Evolutionary conservation across 192 early-diverging fungal genomes (phyloP).

Genomic region (Entomortierella chlamydospora): DNA sequence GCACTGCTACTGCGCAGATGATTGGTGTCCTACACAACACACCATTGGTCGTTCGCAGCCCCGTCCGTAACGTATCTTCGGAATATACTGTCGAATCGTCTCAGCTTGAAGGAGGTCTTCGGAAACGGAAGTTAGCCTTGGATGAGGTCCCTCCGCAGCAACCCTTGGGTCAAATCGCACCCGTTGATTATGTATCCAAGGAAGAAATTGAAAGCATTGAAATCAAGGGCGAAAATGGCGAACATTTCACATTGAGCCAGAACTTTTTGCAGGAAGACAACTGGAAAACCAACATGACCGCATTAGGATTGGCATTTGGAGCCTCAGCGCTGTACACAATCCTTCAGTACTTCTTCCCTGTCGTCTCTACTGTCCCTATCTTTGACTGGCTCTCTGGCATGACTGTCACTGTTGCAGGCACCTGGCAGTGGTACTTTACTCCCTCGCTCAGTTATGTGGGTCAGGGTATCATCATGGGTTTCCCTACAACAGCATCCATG

Average conservation of each 20-base stretch:
- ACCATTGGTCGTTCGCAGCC: slow-evolving; percentile 59
- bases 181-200: slow-evolving; percentile 6
- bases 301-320: slow-evolving; percentile 64
- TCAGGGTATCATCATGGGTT: slow-evolving; percentile 86
- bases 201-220: slow-evolving; percentile 10
- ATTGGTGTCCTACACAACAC: slow-evolving; percentile 78
- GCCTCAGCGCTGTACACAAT: slow-evolving; percentile 74
- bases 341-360: slow-evolving; percentile 70
- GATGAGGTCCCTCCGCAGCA: too few relatives aligned
- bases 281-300: slow-evolving; percentile 71
- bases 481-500: slow-evolving; percentile 82
- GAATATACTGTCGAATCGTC: background rate
- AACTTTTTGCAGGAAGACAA: slow-evolving; percentile 59
- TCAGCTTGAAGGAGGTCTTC: slow-evolving; percentile 9
- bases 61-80: background rate
- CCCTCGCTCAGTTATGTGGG: slow-evolving; percentile 83
- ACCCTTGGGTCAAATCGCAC: too few relatives aligned
- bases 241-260: slow-evolving; percentile 32
- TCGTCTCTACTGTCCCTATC: slow-evolving; percentile 65
- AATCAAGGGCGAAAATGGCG: slow-evolving; percentile 43
- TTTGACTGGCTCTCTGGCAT: slow-evolving; percentile 69
- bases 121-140: slow-evolving; percentile 7
- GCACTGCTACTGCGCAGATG: slow-evolving; percentile 88
- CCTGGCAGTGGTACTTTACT: slow-evolving; percentile 78
- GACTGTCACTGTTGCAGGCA: slow-evolving; percentile 57